Percentiles rank a stretch among this genome's conserved stretches.
These are phyloP conservation scores for Yamadazyma conglobata DNA, from an alignment of 1,139 yeast species.

Conservation along the genomic window DNA sequence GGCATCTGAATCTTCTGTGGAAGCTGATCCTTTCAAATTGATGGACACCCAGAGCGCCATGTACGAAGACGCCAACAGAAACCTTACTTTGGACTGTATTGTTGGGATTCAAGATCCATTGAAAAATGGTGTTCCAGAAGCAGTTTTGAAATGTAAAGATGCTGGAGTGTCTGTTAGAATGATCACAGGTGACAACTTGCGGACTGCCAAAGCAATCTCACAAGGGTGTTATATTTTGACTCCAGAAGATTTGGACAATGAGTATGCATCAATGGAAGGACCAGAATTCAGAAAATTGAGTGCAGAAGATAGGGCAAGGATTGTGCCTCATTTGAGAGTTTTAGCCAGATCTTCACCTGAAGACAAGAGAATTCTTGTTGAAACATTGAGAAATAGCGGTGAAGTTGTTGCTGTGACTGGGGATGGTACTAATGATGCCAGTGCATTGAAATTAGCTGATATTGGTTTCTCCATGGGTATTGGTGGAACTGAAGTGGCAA, in stretches of 20 bases:
- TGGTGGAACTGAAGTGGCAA: slow-evolving; percentile 90
- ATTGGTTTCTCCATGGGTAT: slow-evolving; percentile 95
- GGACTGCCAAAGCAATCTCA: slow-evolving; percentile 90
- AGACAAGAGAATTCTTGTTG: slow-evolving; percentile 84
- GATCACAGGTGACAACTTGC: slow-evolving; percentile 95
- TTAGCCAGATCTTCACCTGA: slow-evolving; percentile 95
- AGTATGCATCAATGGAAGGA: slow-evolving; percentile 83
- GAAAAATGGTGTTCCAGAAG: slow-evolving; percentile 84
- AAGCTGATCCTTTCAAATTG: slow-evolving; percentile 48
- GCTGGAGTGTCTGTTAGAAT: slow-evolving; percentile 95
- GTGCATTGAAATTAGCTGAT: slow-evolving; percentile 88
- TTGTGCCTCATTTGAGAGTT: slow-evolving; percentile 74
- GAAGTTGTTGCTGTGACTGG: slow-evolving; percentile 99
- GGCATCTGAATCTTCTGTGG: slow-evolving; percentile 25
- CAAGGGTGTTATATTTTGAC: slow-evolving; percentile 76
- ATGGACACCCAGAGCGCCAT: slow-evolving; percentile 24
- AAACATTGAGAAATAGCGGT: slow-evolving; percentile 72
- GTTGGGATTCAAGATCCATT: slow-evolving; percentile 96
- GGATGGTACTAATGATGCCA: slow-evolving; percentile 96
- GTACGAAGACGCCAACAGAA: slow-evolving; percentile 26
- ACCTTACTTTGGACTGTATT: slow-evolving; percentile 57
- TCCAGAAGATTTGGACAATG: slow-evolving; percentile 49
- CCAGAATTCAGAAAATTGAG: slow-evolving; percentile 74
- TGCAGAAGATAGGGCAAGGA: slow-evolving; percentile 50
- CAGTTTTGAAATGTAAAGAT: slow-evolving; percentile 76